Base-by-base conservation (phyloP, 2,329 filamentous ascomycete genomes). In the Beauveria asiatica region DNA sequence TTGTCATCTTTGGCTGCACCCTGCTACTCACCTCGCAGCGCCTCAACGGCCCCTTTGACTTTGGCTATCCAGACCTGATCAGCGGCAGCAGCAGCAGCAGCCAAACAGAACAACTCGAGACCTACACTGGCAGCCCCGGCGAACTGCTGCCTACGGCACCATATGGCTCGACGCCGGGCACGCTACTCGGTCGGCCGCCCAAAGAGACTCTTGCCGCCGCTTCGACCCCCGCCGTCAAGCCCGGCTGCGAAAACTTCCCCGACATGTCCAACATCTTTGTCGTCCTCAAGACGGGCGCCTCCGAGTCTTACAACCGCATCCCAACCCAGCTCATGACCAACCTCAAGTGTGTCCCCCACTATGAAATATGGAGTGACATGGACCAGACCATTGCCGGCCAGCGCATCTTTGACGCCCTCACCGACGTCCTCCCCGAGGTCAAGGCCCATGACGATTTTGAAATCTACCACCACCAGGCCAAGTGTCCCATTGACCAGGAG, bases 321-420 rank as follows among this genome's bases (percentile, higher is more conserved):
- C 80, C 82, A 2, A 81, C 78, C 3, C 81, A 84, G 64, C 72
- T 84, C 23, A 70, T 82, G 65, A 83, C 82, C 6, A 75, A 75
- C 1, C 73, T 83, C 10, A 74, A 73, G 55, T 83, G 81, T 64
- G 65, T 79, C 9, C 70, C 74, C 53, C 74, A 83, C 54, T 80
- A 78, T 59, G 74, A 84, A 56, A 73, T 85, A 66, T 88, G 84
- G 69, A 80, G 80, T 44, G 83, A 88, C 64, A 73, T 85, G 60
- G 73, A 76, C 27, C 75, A 81, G 65, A 70, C 70, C 9, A 73
- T 83, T 39, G 78, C 71, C 8, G 77, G 76, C 5, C 69, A 74
- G 57, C 68, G 74, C 27, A 69, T 82, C 52, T 70, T 74, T 55
- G 80, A 83, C 65, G 77, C 75, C 50, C 72, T 82, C 25, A 74